phyloP scores from a whole-genome alignment of 495 filamentous ascomycete species.

The Xylaria telfairii region DNA sequence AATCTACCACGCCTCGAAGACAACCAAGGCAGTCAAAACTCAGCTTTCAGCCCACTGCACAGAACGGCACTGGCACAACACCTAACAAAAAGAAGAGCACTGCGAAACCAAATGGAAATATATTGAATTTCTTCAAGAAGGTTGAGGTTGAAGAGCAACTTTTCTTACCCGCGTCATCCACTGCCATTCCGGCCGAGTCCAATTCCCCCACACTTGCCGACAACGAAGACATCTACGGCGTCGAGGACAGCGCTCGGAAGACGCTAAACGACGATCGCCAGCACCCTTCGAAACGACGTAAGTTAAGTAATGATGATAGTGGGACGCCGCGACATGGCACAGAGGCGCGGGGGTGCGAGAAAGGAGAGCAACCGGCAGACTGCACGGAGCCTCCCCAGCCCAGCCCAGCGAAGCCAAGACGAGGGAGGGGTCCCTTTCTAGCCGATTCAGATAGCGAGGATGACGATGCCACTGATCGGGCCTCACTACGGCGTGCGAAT shows the following conservation, averaged over 20 bases:
- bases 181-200: slow-evolving; percentile 5
- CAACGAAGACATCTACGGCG: slow-evolving; percentile 33
- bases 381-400: slow-evolving; percentile 4
- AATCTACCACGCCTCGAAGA: slow-evolving; percentile 33
- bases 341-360: neutral
- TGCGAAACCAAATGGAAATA: slow-evolving; percentile 68
- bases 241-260: slow-evolving; percentile 26
- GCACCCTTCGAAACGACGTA: slow-evolving; percentile 38
- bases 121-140: slow-evolving; percentile 54
- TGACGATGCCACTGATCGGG: slow-evolving; percentile 39
- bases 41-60: slow-evolving; percentile 30
- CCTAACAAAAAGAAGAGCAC: slow-evolving; percentile 32
- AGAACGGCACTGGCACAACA: slow-evolving; percentile 19
- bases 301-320: slow-evolving; percentile 29
- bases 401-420: slow-evolving; percentile 22
- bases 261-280: slow-evolving; percentile 31
- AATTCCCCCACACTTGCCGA: slow-evolving; percentile 21
- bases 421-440: slow-evolving; percentile 61
- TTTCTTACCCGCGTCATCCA: slow-evolving; percentile 31
- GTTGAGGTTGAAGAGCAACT: slow-evolving; percentile 42
- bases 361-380: slow-evolving; percentile 7
- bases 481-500: slow-evolving; percentile 7
- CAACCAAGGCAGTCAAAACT: slow-evolving; percentile 33
- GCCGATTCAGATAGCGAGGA: slow-evolving; percentile 74
- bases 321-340: neutral